Conservation (phyloP, 257 asterid genomes). For the Ajuga chamaepitys region DNA sequence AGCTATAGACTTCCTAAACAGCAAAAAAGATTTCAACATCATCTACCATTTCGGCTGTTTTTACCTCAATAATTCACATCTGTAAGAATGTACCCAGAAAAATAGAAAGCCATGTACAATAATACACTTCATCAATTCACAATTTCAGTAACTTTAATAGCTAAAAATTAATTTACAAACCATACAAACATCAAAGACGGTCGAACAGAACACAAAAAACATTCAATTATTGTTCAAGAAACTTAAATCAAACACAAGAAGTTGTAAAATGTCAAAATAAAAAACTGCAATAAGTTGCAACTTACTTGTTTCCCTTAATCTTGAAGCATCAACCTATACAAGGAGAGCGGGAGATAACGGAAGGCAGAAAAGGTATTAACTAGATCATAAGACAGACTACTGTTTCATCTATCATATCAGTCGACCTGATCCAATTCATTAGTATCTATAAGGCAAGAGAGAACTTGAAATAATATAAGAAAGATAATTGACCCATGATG, state of each 20-base stretch:
- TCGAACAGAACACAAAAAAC: too few species aligned
- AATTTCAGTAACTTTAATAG: neutral
- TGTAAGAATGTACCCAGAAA: neutral
- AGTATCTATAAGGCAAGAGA: too few species aligned
- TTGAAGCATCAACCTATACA: too few species aligned
- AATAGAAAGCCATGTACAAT: neutral
- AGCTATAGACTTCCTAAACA: conserved; percentile 10
- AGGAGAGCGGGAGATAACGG: too few species aligned
- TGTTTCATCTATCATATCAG: too few species aligned
- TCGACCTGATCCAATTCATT: too few species aligned
- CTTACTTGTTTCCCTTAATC: conserved; percentile 75
- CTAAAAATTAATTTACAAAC: neutral
- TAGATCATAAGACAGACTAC: too few species aligned
- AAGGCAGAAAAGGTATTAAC: too few species aligned
- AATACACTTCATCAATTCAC: conserved; percentile 2
- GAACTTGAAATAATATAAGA: too few species aligned
- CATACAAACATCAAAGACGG: neutral
- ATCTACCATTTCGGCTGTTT: neutral
- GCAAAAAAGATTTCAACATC: conserved; percentile 5
- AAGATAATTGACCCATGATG: too few species aligned
- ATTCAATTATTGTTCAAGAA: neutral
- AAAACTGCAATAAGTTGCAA: neutral
- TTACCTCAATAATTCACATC: conserved; percentile 6
- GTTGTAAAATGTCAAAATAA: too few species aligned
- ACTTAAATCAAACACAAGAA: neutral